Evolutionary conservation across 768 basidiomycete species (phyloP), one percentile per base, ranked within the genome.

Genomic region (Hygrocybe coccinea): DNA sequence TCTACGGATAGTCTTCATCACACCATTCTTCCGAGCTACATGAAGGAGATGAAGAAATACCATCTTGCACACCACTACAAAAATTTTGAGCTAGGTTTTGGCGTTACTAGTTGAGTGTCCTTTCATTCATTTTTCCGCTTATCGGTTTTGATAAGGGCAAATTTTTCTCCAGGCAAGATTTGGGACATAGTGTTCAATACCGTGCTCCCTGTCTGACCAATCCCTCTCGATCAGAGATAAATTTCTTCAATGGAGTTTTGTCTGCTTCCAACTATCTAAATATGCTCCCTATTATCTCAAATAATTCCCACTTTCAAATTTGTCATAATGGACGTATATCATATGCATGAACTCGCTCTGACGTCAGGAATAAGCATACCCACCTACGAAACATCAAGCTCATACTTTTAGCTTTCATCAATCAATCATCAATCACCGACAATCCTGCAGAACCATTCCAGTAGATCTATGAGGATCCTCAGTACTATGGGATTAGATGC

Each of bases 41-140:
- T 98, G 73, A 80, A 79, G 56, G 87, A 93, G 67, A 88, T 91
- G 89, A 99, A 99, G 78, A 90, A 90, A 67, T 98, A 97, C 67
- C 97, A 99, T 64, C 81, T 99, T 59, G 94, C 92, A 6, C 95
- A 97, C 66, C 95, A 97, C 69, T 97, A 95, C 78, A 97, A 97
- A 74, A 95, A 97, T 76, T 95, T 92, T 68, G 93, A 97, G 66
- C 87, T 98, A 43, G 95, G 94, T 15, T 98, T 95, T 66, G 95
- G 95, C 33, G 95, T 98, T 10, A 97, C 95, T 6, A 93, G 90
- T 54, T 54, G 52, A 21, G 52, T 43, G 17, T 19, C 19, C 22
- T 49, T 14, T 17, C 14, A 2, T 55, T 43, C 38, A 22, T 7
- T 21, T 36, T 5, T 14, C 11, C 4, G 34, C 34, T 37, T 3